Conservation (phyloP, 441 rosid genomes). For the Dalechampia spathulata region DNA sequence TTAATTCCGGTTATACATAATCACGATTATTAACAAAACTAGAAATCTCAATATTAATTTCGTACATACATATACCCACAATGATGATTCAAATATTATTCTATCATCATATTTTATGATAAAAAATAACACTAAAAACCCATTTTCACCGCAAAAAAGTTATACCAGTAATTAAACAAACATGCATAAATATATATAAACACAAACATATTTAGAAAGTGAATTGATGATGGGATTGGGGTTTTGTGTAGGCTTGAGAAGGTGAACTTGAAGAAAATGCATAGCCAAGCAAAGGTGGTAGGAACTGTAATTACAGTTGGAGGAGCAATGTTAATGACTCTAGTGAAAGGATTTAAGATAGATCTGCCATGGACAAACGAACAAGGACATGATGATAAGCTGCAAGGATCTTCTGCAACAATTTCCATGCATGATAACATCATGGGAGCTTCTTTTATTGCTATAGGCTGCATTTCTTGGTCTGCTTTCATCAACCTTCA, state of each 20-base stretch:
- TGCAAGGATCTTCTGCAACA: slow-evolving; percentile 26
- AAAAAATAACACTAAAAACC: no score
- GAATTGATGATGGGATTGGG: no score
- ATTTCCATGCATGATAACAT: slow-evolving; percentile 29
- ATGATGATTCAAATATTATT: no score
- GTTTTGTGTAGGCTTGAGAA: slow-evolving; percentile 82
- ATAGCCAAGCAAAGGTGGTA: slow-evolving; percentile 54
- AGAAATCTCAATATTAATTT: no score
- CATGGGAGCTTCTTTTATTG: slow-evolving; percentile 65
- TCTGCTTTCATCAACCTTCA: slow-evolving; percentile 78
- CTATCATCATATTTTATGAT: no score
- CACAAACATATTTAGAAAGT: no score
- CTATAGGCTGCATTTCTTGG: slow-evolving; percentile 60
- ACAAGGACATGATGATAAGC: slow-evolving; percentile 24
- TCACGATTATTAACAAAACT: no score
- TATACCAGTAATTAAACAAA: no score
- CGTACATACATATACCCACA: no score
- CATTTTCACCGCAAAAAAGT: no score
- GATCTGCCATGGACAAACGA: slow-evolving; percentile 55
- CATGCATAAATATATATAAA: no score
- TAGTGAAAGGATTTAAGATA: slow-evolving; percentile 51
- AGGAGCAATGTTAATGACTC: slow-evolving; percentile 90
- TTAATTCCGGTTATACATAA: no score
- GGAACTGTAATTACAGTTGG: slow-evolving; percentile 78
- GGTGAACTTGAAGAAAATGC: slow-evolving; percentile 44